Conservation (phyloP, 2,329 filamentous ascomycete species). For the Claviceps pusilla region DNA sequence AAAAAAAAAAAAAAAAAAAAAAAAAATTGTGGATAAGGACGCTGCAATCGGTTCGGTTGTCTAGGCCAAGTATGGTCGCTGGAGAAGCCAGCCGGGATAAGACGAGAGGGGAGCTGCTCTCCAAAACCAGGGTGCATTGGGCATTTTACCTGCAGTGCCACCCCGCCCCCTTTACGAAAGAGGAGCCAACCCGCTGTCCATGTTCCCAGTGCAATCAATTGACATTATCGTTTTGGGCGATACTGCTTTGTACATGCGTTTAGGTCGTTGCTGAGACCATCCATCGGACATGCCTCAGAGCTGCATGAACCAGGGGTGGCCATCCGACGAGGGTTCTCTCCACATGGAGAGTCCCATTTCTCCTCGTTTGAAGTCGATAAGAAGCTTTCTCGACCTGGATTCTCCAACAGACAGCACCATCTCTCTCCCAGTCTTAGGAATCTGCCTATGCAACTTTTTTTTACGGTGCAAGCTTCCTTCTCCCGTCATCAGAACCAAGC, state of each 20-base stretch:
- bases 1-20: too few relatives aligned
- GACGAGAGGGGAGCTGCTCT: too few relatives aligned
- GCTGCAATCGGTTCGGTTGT: too few relatives aligned
- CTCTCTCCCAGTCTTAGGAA: neutral
- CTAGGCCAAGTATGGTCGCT: neutral
- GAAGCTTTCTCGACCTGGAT: slow-evolving; percentile 7
- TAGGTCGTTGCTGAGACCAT: neutral
- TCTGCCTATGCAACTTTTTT: neutral
- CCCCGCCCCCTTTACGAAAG: neutral
- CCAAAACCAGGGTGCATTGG: neutral
- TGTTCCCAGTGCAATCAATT: neutral
- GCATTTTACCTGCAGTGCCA: neutral
- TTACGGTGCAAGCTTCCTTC: slow-evolving; percentile 5
- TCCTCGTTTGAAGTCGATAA: slow-evolving; percentile 4
- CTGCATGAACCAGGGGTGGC: neutral
- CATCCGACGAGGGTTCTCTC: neutral
- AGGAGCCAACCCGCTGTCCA: neutral
- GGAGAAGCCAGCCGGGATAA: neutral
- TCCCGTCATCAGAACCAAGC: slow-evolving; percentile 5
- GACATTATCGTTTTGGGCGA: neutral
- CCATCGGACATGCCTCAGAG: neutral
- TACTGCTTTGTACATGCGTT: neutral
- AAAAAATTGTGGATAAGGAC: too few relatives aligned
- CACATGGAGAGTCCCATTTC: neutral
- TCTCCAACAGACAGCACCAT: slow-evolving; percentile 1